Evolutionary conservation across 495 filamentous ascomycete species (phyloP).

Genomic region (Aspergillus sparsus): DNA sequence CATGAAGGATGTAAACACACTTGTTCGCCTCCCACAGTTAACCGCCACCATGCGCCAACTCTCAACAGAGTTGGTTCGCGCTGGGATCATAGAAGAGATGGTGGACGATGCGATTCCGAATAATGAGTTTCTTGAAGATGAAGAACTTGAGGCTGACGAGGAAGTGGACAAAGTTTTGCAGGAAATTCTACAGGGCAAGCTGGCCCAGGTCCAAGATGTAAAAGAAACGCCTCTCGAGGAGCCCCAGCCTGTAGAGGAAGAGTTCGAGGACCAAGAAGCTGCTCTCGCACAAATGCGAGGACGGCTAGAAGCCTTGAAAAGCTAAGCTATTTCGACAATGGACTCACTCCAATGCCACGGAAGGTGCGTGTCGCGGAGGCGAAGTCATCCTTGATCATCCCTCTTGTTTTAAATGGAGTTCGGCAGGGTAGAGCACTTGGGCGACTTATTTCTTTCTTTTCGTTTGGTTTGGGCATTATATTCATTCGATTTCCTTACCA

Average conservation of each 20-base stretch:
- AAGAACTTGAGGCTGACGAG: constrained; percentile 82
- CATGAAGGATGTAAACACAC: constrained; percentile 93
- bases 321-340: constrained; percentile 50
- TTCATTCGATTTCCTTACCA: not conserved
- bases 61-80: constrained; percentile 82
- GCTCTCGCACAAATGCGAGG: constrained; percentile 93
- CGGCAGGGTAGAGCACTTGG: constrained; percentile 19
- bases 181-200: constrained; percentile 80
- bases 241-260: constrained; percentile 59
- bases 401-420: constrained; percentile 22
- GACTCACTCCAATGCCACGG: not conserved
- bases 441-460: constrained; percentile 9
- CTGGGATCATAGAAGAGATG: constrained; percentile 98
- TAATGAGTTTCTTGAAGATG: constrained; percentile 68
- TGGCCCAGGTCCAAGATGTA: constrained; percentile 66
- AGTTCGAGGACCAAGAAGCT: constrained; percentile 81
- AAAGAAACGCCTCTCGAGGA: constrained; percentile 58
- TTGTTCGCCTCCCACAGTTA: constrained; percentile 83
- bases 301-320: constrained; percentile 86
- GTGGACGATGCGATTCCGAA: constrained; percentile 82
- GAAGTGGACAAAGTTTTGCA: constrained; percentile 93
- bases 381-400: not conserved
- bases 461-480: constrained; percentile 5
- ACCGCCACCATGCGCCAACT: constrained; percentile 89
- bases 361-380: not conserved